Base-by-base conservation (phyloP, 768 basidiomycete genomes). In the Scleroderma bovista region DNA sequence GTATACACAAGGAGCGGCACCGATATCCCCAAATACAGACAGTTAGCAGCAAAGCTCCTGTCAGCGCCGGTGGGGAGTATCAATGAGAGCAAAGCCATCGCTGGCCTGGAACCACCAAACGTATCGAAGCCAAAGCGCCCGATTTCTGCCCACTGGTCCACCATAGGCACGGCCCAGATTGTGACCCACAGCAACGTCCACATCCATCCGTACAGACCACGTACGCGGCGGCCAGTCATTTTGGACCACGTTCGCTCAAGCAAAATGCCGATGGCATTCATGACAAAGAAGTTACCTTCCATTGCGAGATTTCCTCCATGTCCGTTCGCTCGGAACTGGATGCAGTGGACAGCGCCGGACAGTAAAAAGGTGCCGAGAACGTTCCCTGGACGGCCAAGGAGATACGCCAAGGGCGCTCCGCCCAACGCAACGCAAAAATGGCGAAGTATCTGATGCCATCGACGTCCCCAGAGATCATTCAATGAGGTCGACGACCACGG, bases 401-500 rank as follows among this genome's bases (percentile, higher is more conserved):
- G 26, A 41, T 59, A 53, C 6, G 59, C 56, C 8, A 78, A 55
- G 0, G 80, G 80, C 20, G 63, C 66, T 2, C 66, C 70, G 2
- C 83, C 84, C 22, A 78, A 56, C 1, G 63, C 60, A 45, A 83
- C 60, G 53, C 87, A 80, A 16, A 69, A 57, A 43, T 80, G 72
- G 2, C 84, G 75, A 60, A 85, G 79, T 15, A 81, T 48, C 52
- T 85, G 83, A 57, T 88, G 86, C 85, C 84, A 87, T 23, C 79
- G 70, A 43, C 55, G 62, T 0, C 76, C 70, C 86, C 86, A 88
- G 40, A 83, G 76, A 7, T 85, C 76, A 36, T 70, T 67, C 43
- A 87, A 58, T 7, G 83, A 84, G 3, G 77, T 77, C 11, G 79
- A 63, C 20, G 58, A 41, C 76, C 78, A 86, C 2, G 85, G 86